phyloP scores from a whole-genome alignment of 116 monocot genomes.

The Posidonia oceanica region DNA sequence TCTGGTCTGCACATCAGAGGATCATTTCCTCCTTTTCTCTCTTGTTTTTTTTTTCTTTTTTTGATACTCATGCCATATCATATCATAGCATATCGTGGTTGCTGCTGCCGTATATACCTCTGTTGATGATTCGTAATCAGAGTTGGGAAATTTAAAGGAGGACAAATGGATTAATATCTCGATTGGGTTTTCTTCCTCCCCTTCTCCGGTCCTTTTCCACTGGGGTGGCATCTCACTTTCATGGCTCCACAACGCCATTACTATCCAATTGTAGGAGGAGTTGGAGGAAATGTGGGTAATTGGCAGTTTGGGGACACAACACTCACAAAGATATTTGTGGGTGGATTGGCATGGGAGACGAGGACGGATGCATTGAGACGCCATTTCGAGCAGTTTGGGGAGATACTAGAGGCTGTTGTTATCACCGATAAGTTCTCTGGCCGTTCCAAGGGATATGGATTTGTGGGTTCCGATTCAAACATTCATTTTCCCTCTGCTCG shows the following conservation, averaged over 20 bases:
- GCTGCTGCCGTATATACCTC: no score
- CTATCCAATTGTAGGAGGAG: not conserved
- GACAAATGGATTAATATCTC: not conserved
- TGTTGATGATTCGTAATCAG: no score
- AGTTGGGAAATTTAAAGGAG: no score
- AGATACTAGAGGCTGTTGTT: conserved; percentile 16
- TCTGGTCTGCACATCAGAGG: not conserved
- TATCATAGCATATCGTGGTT: not conserved
- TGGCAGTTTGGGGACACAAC: conserved; percentile 2
- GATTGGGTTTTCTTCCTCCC: not conserved
- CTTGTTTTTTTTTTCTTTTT: no score
- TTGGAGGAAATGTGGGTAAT: not conserved
- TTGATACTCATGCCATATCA: not conserved
- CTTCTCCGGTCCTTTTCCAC: no score
- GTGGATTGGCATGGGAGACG: conserved; percentile 20
- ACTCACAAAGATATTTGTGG: conserved; percentile 22
- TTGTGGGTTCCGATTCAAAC: conserved; percentile 5
- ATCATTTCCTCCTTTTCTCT: not conserved
- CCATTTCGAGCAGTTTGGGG: conserved; percentile 19
- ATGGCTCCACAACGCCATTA: conserved; percentile 3
- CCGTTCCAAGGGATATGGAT: conserved; percentile 19
- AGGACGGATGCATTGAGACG: conserved; percentile 9
- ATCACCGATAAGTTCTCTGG: conserved; percentile 14
- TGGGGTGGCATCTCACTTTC: not conserved
- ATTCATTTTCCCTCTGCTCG: not conserved